Base-by-base conservation (phyloP, 768 basidiomycete genomes). In the Suillus decipiens region DNA sequence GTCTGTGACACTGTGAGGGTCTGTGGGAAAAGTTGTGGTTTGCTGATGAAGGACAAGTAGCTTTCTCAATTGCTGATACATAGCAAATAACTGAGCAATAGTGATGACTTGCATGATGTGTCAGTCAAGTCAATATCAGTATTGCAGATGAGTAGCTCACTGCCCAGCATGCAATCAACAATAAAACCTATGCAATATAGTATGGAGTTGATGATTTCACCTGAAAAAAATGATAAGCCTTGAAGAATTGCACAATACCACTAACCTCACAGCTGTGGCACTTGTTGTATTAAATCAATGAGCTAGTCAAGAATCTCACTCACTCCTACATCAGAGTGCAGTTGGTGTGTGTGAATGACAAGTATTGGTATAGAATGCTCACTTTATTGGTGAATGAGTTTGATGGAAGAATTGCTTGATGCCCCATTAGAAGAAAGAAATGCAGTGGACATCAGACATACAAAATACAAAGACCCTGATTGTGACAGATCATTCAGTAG, bases 51-150 rank as follows among this genome's bases (percentile, higher is more conserved):
- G 1, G 31, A 51, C 19, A 11, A 51, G 50, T 17, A 51, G 2
- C 17, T 51, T 51, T 51, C 31, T 51, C 28, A 17, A 51, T 51
- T 31, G 28, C 17, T 51, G 50, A 51, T 54, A 34, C 53, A 54
- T 54, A 33, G 33, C 53, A 54, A 36, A 19, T 54, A 54, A 22
- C 6, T 33, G 53, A 36, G 6, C 14, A 34, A 36, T 33, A 22
- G 37, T 34, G n/a, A 55, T 37, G 54, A 17, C 54, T 55, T 22
- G n/a, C 34, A 37, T 24, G 8, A 14, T 55, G 12, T 36, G 0
- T 24, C 12, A 55, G 11, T 51, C 5, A 11, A 51, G 31, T 51
- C 1, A 7, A 48, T 55, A 55, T 22, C 34, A 36, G 10, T 9
- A 48, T 9, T 36, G 22, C 14, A 36, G n/a, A 34, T n/a, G 19